Evolutionary conservation across 805 yeast genomes (phyloP).

Genomic region (Nakazawaea molendinolei): DNA sequence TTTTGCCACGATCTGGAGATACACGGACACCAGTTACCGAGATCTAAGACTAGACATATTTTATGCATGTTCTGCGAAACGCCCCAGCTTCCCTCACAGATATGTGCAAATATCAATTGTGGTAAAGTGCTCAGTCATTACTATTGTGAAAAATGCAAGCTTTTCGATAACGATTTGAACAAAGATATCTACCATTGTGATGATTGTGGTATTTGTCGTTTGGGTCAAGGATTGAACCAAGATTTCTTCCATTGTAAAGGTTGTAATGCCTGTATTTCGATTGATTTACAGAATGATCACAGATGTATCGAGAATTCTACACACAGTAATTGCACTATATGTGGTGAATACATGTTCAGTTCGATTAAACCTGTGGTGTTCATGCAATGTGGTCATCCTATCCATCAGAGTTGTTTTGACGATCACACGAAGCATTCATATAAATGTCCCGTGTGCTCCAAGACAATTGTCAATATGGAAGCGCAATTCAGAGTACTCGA

Average conservation of each 20-base stretch:
- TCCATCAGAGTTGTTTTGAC: constrained; percentile 78
- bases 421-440: constrained; percentile 78
- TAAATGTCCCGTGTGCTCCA: constrained; percentile 87
- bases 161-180: constrained; percentile 73
- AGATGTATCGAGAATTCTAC: constrained; percentile 83
- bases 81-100: constrained; percentile 66
- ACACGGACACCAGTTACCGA: constrained; percentile 46
- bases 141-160: constrained; percentile 69
- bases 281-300: constrained; percentile 71
- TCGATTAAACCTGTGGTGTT: constrained; percentile 79
- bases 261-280: constrained; percentile 83
- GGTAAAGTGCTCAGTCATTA: constrained; percentile 63
- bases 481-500: constrained; percentile 83
- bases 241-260: constrained; percentile 89
- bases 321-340: constrained; percentile 87
- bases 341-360: constrained; percentile 86
- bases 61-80: constrained; percentile 76
- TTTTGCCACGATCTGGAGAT: constrained; percentile 74
- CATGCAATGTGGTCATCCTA: constrained; percentile 93
- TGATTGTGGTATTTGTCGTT: constrained; percentile 86
- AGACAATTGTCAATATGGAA: constrained; percentile 81
- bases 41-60: constrained; percentile 58
- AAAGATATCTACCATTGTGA: constrained; percentile 89
- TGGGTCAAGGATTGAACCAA: constrained; percentile 81
- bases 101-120: constrained; percentile 54